These are phyloP conservation scores for Galerina sulciceps DNA, from an alignment of 768 basidiomycete genomes.

Conservation along the genomic window DNA sequence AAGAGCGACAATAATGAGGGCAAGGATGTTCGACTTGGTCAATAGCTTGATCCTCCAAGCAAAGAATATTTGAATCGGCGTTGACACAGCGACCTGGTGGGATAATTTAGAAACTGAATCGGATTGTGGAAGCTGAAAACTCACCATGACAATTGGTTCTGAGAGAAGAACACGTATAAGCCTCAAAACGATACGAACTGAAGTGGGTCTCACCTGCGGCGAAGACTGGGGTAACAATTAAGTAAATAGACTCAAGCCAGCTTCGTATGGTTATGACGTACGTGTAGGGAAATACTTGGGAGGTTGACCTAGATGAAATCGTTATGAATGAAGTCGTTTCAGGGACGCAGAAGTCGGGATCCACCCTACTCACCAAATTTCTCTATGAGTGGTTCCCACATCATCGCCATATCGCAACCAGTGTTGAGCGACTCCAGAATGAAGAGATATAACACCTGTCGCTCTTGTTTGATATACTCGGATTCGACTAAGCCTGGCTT, in stretches of 20 bases:
- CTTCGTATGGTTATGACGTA: conserved; percentile 13
- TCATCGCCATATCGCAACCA: conserved; percentile 45
- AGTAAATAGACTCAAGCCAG: neutral
- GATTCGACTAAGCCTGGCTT: neutral
- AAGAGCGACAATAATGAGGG: conserved; percentile 34
- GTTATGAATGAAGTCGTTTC: neutral
- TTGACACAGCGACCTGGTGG: conserved; percentile 43
- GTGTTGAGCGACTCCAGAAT: conserved; percentile 47
- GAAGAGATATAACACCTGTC: conserved; percentile 47
- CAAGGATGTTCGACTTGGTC: conserved; percentile 40
- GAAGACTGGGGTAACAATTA: conserved; percentile 18
- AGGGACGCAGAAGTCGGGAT: neutral
- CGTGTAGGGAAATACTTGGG: conserved; percentile 38
- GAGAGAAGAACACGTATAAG: neutral
- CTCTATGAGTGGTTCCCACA: conserved; percentile 50
- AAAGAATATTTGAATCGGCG: conserved; percentile 51
- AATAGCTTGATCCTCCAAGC: conserved; percentile 47
- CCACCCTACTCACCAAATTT: conserved; percentile 38
- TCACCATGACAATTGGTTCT: conserved; percentile 38
- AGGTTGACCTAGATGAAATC: conserved; percentile 32
- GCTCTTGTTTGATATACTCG: neutral
- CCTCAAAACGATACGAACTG: no score
- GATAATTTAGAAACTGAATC: neutral
- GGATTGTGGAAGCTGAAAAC: conserved; percentile 14
- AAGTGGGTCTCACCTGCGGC: conserved; percentile 17